Evolutionary conservation across 371 early-diverging fungal species (phyloP), one percentile per base, ranked within the genome.

Genomic region (Rhizopus delemar): DNA sequence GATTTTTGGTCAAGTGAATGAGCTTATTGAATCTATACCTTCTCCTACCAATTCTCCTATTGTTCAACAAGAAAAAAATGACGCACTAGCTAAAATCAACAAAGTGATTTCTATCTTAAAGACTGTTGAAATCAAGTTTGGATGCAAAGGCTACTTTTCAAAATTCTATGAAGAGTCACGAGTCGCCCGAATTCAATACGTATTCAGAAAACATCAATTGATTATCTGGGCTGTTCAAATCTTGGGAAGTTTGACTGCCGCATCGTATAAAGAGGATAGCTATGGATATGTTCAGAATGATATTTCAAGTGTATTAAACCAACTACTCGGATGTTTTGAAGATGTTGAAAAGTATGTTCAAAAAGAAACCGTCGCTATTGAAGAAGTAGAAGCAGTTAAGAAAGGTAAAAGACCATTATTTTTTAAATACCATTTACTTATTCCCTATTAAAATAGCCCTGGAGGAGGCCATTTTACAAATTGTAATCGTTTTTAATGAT

Each of bases 281-380:
- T 77, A 70, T 56, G 84, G 86, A 2, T 69, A 76, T 16, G 86
- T 85, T 2, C 86, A 85, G 46, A 77, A 69, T 46, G 81, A 85
- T 38, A 74, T 83, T 32, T 59, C 69, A 2, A 58, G 51, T 7
- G 75, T 85, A 3, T 45, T 85, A n/a, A 75, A 83, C 62, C 51
- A 65, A 8, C 56, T 85, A 59, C 57, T 82, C 41, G 77, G 68
- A 4, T 65, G 70, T 48, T 63, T 83, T 46, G 65, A 65, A 13
- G 63, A 71, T 3, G 56, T 80, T 12, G 77, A 81, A 50, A 53
- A 60, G 31, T 66, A 73, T 39, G 28, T 68, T 5, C 54, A 70
- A 16, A 16, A 58, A 52, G 51, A 68, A 60, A 45, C 68, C 55
- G 56, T 52, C 3, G 28, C 32, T 29, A 31, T 51, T 36, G 49